phyloP scores from a whole-genome alignment of 192 early-diverging fungal species.

The Backusella liffmaniae region DNA sequence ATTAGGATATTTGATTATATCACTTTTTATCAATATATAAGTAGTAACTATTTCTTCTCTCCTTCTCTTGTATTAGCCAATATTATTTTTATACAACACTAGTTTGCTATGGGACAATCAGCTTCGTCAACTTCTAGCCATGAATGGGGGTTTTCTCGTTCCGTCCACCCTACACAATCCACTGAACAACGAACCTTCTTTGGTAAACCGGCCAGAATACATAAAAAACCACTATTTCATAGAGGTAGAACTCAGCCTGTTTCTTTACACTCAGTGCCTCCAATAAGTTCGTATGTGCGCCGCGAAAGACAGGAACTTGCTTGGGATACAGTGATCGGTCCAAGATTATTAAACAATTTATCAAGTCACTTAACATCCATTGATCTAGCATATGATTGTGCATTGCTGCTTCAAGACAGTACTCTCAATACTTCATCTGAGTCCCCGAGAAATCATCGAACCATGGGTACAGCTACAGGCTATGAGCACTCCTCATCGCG shows the following conservation, averaged over 20 bases:
- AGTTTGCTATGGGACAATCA: slow-evolving; percentile 20
- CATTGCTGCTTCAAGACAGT: neutral
- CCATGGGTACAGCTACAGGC: neutral
- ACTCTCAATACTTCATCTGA: neutral
- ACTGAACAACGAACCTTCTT: slow-evolving; percentile 7
- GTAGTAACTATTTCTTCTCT: neutral
- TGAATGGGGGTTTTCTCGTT: slow-evolving; percentile 16
- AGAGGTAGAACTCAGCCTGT: neutral
- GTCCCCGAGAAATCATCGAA: neutral
- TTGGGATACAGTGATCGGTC: slow-evolving; percentile 5
- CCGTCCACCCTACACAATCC: neutral
- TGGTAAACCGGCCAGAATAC: slow-evolving; percentile 4
- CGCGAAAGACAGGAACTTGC: slow-evolving; percentile 11
- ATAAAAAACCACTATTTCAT: neutral
- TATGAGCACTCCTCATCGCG: neutral
- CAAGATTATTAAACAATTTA: neutral
- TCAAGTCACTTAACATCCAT: neutral
- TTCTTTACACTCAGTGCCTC: neutral
- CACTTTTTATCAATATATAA: neutral
- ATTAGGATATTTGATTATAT: neutral
- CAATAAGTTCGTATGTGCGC: slow-evolving; percentile 15
- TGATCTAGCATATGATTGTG: neutral
- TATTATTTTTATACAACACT: neutral
- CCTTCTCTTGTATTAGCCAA: neutral
- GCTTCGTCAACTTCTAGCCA: slow-evolving; percentile 16